phyloP scores from a whole-genome alignment of 176 grass and related monocot genomes.

The Raddia distichophylla region DNA sequence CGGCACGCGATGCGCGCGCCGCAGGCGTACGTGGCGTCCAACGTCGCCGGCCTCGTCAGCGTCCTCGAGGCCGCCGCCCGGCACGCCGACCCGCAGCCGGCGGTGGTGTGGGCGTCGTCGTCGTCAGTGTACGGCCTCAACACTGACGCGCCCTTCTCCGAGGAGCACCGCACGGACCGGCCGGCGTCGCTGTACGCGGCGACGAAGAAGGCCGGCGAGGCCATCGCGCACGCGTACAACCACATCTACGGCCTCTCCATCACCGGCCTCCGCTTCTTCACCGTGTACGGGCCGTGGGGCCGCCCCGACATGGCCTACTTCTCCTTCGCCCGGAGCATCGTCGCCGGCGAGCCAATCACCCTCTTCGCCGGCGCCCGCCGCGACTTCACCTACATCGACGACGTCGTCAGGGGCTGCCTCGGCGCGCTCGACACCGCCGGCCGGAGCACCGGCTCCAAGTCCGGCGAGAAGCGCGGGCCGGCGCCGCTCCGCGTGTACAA shows the following conservation, averaged over 20 bases:
- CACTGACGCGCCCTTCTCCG: constrained; percentile 75
- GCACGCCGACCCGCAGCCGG: constrained; percentile 88
- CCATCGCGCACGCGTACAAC: constrained; percentile 95
- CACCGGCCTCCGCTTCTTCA: constrained; percentile 95
- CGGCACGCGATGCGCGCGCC: constrained; percentile 82
- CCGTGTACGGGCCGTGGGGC: constrained; percentile 95
- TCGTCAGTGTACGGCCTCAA: constrained; percentile 98
- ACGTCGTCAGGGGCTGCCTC: constrained; percentile 82
- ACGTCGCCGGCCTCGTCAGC: constrained; percentile 78
- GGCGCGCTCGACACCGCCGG: constrained; percentile 83
- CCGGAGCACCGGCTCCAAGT: constrained; percentile 69
- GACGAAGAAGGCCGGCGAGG: constrained; percentile 98
- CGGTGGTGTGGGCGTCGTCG: constrained; percentile 92
- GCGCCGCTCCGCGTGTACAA: constrained; percentile 90
- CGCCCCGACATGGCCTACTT: constrained; percentile 99
- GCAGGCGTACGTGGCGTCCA: constrained; percentile 91
- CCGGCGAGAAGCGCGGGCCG: constrained; percentile 56
- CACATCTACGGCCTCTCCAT: constrained; percentile 98
- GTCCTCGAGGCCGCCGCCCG: constrained; percentile 75
- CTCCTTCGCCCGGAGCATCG: constrained; percentile 75
- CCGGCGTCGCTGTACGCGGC: constrained; percentile 95
- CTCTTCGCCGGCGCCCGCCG: constrained; percentile 69
- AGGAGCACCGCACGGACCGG: constrained; percentile 82
- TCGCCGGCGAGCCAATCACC: constrained; percentile 76
- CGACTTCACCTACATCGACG: constrained; percentile 97